Evolutionary conservation across 116 monocot genomes (phyloP).

Genomic region (Zostera marina): DNA sequence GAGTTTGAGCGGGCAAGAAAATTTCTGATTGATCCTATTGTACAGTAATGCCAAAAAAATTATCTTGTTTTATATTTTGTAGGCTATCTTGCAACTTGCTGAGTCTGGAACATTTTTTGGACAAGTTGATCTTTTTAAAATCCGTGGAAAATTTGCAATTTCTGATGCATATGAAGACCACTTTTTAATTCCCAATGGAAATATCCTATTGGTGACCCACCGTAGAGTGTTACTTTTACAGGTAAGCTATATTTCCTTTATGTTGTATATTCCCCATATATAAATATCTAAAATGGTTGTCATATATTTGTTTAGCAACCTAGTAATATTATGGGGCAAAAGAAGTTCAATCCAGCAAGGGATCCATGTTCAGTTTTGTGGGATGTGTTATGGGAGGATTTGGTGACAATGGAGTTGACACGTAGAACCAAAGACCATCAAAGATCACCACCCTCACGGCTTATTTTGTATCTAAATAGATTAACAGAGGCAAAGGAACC

Average conservation of each 20-base stretch:
- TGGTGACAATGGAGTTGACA: slow-evolving; percentile 66
- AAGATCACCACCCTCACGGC: slow-evolving; percentile 47
- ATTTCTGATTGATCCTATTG: no score
- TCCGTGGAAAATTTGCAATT: slow-evolving; percentile 88
- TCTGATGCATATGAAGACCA: slow-evolving; percentile 98
- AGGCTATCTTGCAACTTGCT: slow-evolving; percentile 87
- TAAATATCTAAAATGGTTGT: background rate
- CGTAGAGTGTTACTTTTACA: slow-evolving; percentile 69
- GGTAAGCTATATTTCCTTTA: slow-evolving; percentile 14
- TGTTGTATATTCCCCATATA: no score
- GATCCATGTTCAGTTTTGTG: slow-evolving; percentile 86
- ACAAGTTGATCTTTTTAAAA: slow-evolving; percentile 95
- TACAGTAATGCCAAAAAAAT: background rate
- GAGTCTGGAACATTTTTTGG: slow-evolving; percentile 84
- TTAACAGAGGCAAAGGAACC: slow-evolving; percentile 37
- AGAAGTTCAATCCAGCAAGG: slow-evolving; percentile 78
- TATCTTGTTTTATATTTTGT: background rate
- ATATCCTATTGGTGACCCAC: slow-evolving; percentile 64
- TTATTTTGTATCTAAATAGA: slow-evolving; percentile 56
- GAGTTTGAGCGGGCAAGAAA: no score
- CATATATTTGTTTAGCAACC: slow-evolving; percentile 50
- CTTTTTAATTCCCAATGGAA: slow-evolving; percentile 78
- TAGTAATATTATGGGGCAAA: slow-evolving; percentile 42
- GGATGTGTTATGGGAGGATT: slow-evolving; percentile 75
- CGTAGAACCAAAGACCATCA: slow-evolving; percentile 53